phyloP scores from a whole-genome alignment of 495 filamentous ascomycete genomes.

The Penicillium cataractarum region DNA sequence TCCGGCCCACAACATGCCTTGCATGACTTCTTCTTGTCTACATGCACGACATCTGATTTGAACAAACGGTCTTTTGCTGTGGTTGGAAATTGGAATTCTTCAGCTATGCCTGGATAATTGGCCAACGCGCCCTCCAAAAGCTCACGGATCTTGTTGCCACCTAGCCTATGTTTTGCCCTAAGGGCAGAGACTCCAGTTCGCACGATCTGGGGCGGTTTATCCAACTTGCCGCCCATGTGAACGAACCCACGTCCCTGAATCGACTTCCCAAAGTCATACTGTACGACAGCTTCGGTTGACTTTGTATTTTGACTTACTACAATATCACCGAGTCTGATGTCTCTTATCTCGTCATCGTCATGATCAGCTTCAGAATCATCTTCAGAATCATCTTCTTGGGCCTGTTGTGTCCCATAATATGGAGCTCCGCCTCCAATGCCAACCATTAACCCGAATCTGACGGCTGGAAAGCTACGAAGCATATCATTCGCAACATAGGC shows the following conservation, averaged over 20 bases:
- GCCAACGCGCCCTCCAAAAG: not conserved
- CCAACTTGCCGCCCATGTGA: conserved; percentile 3
- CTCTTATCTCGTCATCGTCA: not conserved
- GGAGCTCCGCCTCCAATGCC: conserved; percentile 9
- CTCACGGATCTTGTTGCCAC: not conserved
- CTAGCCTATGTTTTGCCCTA: not conserved
- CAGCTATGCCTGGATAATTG: not conserved
- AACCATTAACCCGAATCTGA: conserved; percentile 8
- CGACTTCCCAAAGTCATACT: conserved; percentile 11
- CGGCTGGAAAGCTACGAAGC: conserved; percentile 4
- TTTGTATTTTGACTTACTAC: not conserved
- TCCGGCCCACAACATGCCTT: not conserved
- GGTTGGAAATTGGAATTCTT: not conserved
- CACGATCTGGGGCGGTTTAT: conserved; percentile 1
- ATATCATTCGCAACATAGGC: not conserved
- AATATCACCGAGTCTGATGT: conserved; percentile 4
- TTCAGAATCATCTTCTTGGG: not conserved
- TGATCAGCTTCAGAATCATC: not conserved
- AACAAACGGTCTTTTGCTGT: not conserved
- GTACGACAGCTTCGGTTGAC: not conserved
- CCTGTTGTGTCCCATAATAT: not conserved
- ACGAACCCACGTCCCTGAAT: not conserved
- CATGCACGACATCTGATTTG: not conserved
- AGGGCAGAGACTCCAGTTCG: not conserved
- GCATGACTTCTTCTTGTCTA: not conserved